Conservation (phyloP, 169 alveolate genomes). For the Plasmodium reichenowi region DNA sequence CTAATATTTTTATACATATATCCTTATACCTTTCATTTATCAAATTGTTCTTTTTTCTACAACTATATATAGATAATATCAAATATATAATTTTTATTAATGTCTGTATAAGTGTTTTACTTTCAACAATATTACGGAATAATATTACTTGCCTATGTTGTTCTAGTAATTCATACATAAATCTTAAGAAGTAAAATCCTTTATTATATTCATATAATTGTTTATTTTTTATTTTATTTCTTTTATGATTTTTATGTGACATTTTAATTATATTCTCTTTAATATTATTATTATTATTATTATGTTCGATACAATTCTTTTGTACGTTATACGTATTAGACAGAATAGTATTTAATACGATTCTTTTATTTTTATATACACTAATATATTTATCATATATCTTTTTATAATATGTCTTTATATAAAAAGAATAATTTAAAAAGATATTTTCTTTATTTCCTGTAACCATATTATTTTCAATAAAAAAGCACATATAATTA, state of each 20-base stretch:
- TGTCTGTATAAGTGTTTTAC: not conserved
- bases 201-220: not conserved
- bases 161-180: not conserved
- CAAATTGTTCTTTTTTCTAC: not conserved
- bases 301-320: no score
- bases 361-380: not conserved
- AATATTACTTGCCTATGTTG: not conserved
- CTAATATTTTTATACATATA: not conserved
- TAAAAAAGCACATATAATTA: not conserved
- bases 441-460: not conserved
- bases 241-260: not conserved
- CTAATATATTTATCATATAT: not conserved
- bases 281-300: not conserved
- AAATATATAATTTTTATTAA: slow-evolving; percentile 27
- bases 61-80: slow-evolving; percentile 15
- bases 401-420: slow-evolving; percentile 12
- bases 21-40: slow-evolving; percentile 11
- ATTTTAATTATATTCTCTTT: not conserved
- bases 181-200: slow-evolving; percentile 41
- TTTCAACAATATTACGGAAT: not conserved
- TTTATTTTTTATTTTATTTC: not conserved
- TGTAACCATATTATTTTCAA: not conserved
- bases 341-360: not conserved
- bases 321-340: not conserved
- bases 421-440: not conserved